A percentile compares a stretch with the other conserved stretches of the same genome.
phyloP scores from a whole-genome alignment of 2,329 filamentous ascomycete species.

The Neophaeococcomyces aloes region DNA sequence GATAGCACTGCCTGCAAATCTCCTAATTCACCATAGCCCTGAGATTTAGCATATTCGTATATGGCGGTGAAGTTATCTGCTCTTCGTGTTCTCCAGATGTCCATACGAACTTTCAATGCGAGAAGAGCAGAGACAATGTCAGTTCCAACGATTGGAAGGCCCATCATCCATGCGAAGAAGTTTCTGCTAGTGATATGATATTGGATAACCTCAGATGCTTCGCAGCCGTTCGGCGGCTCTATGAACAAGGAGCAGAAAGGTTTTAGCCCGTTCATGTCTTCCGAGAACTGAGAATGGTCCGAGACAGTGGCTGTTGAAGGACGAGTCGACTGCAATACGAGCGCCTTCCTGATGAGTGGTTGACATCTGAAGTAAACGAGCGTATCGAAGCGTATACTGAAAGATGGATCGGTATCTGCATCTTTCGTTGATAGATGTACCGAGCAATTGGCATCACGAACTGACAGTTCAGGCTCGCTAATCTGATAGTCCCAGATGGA shows the following conservation, averaged over 20 bases:
- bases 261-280: not conserved
- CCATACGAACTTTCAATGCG: constrained; percentile 8
- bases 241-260: constrained; percentile 52
- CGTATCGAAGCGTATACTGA: constrained; percentile 54
- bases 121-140: constrained; percentile 8
- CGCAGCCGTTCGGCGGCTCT: constrained; percentile 48
- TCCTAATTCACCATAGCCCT: constrained; percentile 7
- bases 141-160: constrained; percentile 56
- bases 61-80: constrained; percentile 2
- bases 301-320: constrained; percentile 15
- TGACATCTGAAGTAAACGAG: constrained; percentile 46
- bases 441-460: constrained; percentile 55
- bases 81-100: constrained; percentile 2
- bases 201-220: constrained; percentile 45
- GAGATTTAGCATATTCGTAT: constrained; percentile 4
- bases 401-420: constrained; percentile 54
- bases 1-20: not conserved
- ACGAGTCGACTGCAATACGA: constrained; percentile 10
- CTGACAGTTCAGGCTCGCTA: constrained; percentile 58
- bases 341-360: constrained; percentile 43
- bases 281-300: not conserved
- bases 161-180: constrained; percentile 60
- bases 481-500: constrained; percentile 36
- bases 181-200: constrained; percentile 64
- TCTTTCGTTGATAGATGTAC: constrained; percentile 59